phyloP scores from a whole-genome alignment of 1,139 yeast genomes.

The Yamadazyma aaseri region DNA sequence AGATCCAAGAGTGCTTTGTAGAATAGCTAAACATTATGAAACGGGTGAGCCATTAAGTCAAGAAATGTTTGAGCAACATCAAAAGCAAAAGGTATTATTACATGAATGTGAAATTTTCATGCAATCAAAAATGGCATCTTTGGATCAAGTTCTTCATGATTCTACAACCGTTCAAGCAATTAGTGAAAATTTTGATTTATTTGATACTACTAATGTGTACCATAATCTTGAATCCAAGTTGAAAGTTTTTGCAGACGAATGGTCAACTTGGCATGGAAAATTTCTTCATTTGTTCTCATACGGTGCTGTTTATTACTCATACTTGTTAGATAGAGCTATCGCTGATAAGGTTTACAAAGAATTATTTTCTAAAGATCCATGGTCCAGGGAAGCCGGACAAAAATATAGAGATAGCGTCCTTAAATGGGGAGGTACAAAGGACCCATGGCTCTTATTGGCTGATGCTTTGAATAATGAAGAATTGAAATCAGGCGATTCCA shows the following conservation, averaged over 20 bases:
- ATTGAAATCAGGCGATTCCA: slow-evolving; percentile 63
- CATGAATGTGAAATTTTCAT: slow-evolving; percentile 76
- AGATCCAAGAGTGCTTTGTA: slow-evolving; percentile 70
- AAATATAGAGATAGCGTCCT: slow-evolving; percentile 68
- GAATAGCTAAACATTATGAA: slow-evolving; percentile 71
- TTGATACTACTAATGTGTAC: slow-evolving; percentile 59
- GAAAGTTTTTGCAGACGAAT: slow-evolving; percentile 56
- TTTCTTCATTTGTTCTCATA: slow-evolving; percentile 93
- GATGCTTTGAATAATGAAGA: slow-evolving; percentile 67
- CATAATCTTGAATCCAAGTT: slow-evolving; percentile 62
- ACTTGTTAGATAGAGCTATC: slow-evolving; percentile 87
- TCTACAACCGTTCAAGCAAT: slow-evolving; percentile 33
- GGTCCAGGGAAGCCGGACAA: slow-evolving; percentile 70
- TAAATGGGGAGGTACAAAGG: slow-evolving; percentile 91
- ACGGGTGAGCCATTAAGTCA: slow-evolving; percentile 64
- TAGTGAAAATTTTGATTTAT: slow-evolving; percentile 18
- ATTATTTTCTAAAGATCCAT: slow-evolving; percentile 68
- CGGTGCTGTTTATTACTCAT: slow-evolving; percentile 93
- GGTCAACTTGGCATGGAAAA: slow-evolving; percentile 89
- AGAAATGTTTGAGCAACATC: slow-evolving; percentile 49
- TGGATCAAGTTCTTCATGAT: slow-evolving; percentile 78
- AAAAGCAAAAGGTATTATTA: slow-evolving; percentile 52
- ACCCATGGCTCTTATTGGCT: slow-evolving; percentile 86
- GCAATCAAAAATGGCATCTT: slow-evolving; percentile 85
- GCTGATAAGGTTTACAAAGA: slow-evolving; percentile 84